phyloP scores from a whole-genome alignment of 1,284 basidiomycete genomes.

The Moesziomyces sp. region DNA sequence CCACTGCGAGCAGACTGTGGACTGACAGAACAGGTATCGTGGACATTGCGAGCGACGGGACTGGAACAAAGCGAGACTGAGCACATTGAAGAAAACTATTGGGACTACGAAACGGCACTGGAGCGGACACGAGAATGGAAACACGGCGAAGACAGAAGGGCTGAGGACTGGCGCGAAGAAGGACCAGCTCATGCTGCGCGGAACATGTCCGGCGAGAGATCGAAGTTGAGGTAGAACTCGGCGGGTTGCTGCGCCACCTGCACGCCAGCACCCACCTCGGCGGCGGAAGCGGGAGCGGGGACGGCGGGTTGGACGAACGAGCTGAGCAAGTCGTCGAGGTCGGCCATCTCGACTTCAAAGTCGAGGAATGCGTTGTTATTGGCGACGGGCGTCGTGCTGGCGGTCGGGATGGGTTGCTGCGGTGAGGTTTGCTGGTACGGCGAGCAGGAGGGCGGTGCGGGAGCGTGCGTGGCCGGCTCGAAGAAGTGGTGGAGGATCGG shows the following conservation, averaged over 20 bases:
- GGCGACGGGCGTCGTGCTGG: background rate
- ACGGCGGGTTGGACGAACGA: conserved; percentile 2
- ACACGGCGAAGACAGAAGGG: no score
- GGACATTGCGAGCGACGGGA: background rate
- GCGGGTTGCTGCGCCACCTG: background rate
- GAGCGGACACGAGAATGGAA: no score
- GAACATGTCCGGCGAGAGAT: conserved; percentile 16
- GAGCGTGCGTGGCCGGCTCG: background rate
- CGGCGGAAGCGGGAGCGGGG: background rate
- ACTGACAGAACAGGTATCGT: no score
- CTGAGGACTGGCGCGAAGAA: no score
- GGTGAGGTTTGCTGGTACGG: conserved; percentile 6
- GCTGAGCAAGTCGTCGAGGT: conserved; percentile 17
- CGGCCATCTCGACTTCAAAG: conserved; percentile 19
- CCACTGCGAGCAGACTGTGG: no score
- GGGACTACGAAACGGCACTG: no score
- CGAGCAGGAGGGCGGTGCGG: conserved; percentile 1
- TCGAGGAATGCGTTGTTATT: conserved; percentile 1
- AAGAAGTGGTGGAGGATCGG: conserved; percentile 16
- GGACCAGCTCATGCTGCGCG: background rate
- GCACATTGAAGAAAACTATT: background rate
- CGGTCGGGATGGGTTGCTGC: background rate
- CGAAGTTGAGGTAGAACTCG: conserved; percentile 29
- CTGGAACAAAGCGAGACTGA: background rate
- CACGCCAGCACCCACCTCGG: background rate